A percentile compares a stretch with the other conserved stretches of the same genome.
These are phyloP conservation scores for Daldinia decipiens DNA, from an alignment of 495 filamentous ascomycete species.

Conservation along the genomic window DNA sequence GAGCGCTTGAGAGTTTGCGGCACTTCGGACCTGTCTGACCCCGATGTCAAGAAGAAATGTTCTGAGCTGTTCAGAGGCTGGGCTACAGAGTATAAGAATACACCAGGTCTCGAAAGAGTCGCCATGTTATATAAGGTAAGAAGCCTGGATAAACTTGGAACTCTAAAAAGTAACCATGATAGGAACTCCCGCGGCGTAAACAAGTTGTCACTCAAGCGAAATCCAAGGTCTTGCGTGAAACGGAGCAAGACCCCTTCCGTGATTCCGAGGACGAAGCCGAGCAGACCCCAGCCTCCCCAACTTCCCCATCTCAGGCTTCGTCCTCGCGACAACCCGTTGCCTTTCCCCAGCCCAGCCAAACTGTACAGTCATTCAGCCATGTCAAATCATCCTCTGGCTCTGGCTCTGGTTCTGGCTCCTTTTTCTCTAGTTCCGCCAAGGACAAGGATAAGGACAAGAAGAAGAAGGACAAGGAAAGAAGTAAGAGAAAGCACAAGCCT, in stretches of 20 bases:
- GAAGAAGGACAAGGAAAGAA: slow-evolving; percentile 60
- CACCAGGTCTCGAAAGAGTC: slow-evolving; percentile 81
- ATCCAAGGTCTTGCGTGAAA: slow-evolving; percentile 83
- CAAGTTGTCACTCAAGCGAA: slow-evolving; percentile 72
- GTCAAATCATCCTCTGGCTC: slow-evolving; percentile 47
- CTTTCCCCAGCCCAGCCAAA: slow-evolving; percentile 44
- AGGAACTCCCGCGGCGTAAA: slow-evolving; percentile 66
- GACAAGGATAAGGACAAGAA: slow-evolving; percentile 62
- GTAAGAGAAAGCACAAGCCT: slow-evolving; percentile 61
- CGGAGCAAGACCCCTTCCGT: slow-evolving; percentile 68
- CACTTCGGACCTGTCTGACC: slow-evolving; percentile 85
- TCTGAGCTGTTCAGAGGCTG: slow-evolving; percentile 87
- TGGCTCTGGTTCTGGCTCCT: slow-evolving; percentile 47
- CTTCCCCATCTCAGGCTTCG: slow-evolving; percentile 40
- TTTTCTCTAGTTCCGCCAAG: slow-evolving; percentile 48
- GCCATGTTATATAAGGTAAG: slow-evolving; percentile 77
- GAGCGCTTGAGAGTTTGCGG: slow-evolving; percentile 90
- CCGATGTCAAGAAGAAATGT: slow-evolving; percentile 85
- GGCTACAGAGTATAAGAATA: slow-evolving; percentile 84
- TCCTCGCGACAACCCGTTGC: slow-evolving; percentile 51
- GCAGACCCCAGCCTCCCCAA: slow-evolving; percentile 27
- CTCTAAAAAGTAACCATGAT: slow-evolving; percentile 10
- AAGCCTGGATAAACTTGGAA: neutral
- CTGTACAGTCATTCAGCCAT: slow-evolving; percentile 50
- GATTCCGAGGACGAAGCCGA: slow-evolving; percentile 68